Percentiles rank a stretch among this genome's conserved stretches.
These are phyloP conservation scores for Phytophthora palmivora DNA, from an alignment of 352 stramenopile species.

Conservation along the genomic window DNA sequence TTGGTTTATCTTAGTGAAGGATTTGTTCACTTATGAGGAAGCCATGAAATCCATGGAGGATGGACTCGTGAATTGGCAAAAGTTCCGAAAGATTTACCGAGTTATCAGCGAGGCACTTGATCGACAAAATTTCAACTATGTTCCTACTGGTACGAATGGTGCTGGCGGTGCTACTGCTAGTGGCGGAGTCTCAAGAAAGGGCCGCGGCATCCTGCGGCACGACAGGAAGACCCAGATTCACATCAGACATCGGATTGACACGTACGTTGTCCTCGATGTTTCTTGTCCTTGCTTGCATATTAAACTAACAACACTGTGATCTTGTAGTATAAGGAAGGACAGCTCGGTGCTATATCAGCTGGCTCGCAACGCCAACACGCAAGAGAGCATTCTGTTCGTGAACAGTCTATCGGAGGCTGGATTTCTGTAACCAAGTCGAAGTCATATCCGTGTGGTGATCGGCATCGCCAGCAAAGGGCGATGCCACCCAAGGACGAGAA, in stretches of 20 bases:
- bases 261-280: constrained; percentile 54
- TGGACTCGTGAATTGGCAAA: constrained; percentile 87
- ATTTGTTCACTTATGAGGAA: constrained; percentile 90
- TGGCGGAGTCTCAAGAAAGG: constrained; percentile 68
- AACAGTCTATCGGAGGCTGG: constrained; percentile 90
- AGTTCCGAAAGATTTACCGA: constrained; percentile 86
- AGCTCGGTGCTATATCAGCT: constrained; percentile 86
- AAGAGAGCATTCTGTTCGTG: constrained; percentile 90
- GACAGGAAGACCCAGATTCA: constrained; percentile 77
- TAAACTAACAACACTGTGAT: constrained; percentile 14
- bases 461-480: not conserved
- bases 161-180: constrained; percentile 9
- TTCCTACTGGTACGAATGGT: constrained; percentile 44
- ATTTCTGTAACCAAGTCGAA: constrained; percentile 60
- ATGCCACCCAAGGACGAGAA: not conserved
- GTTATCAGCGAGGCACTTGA: constrained; percentile 82
- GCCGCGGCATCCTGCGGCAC: constrained; percentile 74
- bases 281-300: constrained; percentile 9
- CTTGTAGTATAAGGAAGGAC: constrained; percentile 82
- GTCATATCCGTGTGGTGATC: not conserved
- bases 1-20: constrained; percentile 90
- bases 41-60: constrained; percentile 87
- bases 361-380: constrained; percentile 86
- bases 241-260: constrained; percentile 84
- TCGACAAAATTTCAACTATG: constrained; percentile 81